Evolutionary conservation across 768 basidiomycete species (phyloP).

Genomic region (Termitomyces eurrhizus): DNA sequence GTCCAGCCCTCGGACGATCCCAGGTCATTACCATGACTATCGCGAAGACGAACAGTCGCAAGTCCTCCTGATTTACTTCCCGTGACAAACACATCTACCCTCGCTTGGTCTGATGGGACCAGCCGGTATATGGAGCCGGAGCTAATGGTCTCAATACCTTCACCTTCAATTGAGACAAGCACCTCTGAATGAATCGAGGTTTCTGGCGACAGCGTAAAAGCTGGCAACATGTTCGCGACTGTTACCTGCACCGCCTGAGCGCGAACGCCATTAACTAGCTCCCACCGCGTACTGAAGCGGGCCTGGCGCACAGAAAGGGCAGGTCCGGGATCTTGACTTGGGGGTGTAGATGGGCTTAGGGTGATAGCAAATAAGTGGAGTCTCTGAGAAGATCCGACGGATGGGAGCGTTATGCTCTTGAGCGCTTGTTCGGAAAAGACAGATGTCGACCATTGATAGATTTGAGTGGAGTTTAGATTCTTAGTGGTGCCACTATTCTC

Average conservation of each 20-base stretch:
- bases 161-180: conserved; percentile 32
- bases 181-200: conserved; percentile 31
- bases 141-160: conserved; percentile 37
- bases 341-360: conserved; percentile 27
- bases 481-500: conserved; percentile 27
- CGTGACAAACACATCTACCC: conserved; percentile 43
- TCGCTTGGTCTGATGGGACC: conserved; percentile 45
- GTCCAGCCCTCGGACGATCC: conserved; percentile 34
- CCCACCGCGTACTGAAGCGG: conserved; percentile 45
- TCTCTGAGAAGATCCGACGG: conserved; percentile 23
- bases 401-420: conserved; percentile 41
- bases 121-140: conserved; percentile 42
- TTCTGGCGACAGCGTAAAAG: conserved; percentile 19
- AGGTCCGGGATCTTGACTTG: conserved; percentile 14
- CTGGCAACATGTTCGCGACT: conserved; percentile 45
- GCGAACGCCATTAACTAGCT: conserved; percentile 29
- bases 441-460: conserved; percentile 43
- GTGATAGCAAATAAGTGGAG: conserved; percentile 46
- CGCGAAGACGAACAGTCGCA: conserved; percentile 31
- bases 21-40: conserved; percentile 29
- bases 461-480: conserved; percentile 39
- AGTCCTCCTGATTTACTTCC: conserved; percentile 25
- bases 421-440: conserved; percentile 36
- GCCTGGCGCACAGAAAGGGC: conserved; percentile 37
- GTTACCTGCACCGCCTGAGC: conserved; percentile 50